Evolutionary conservation across 345 rosid genomes (phyloP).

Genomic region (Euphorbia tirucalli): DNA sequence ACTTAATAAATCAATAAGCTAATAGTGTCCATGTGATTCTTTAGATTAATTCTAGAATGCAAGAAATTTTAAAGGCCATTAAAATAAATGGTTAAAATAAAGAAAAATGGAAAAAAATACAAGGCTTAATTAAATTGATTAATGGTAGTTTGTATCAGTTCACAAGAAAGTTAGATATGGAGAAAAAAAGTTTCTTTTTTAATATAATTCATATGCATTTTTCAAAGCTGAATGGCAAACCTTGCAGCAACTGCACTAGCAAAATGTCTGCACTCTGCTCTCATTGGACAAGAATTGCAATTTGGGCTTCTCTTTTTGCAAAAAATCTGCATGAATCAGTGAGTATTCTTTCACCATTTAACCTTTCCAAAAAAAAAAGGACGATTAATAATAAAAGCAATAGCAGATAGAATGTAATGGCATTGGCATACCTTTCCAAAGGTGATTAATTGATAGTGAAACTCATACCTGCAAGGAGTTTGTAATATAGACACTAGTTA

Average conservation of each 20-base stretch:
- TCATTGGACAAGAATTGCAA: conserved; percentile 28
- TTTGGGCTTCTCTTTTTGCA: conserved; percentile 25
- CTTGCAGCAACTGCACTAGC: conserved; percentile 31
- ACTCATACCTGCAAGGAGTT: conserved; percentile 45
- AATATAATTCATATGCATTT: neutral
- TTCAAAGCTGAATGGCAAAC: conserved; percentile 1
- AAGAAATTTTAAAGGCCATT: no score
- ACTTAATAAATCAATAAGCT: no score
- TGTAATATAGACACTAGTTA: neutral
- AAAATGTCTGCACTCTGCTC: conserved; percentile 24
- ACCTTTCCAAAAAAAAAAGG: neutral
- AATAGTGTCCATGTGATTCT: no score
- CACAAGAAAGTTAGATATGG: no score
- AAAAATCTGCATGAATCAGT: conserved; percentile 17
- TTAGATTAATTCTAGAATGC: no score
- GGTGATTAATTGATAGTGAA: conserved; percentile 75
- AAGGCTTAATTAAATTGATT: no score
- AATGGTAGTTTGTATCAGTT: no score
- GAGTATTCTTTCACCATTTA: neutral
- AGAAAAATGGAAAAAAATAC: no score
- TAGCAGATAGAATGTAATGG: no score
- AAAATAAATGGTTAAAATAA: no score
- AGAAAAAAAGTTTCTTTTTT: no score
- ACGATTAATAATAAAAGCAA: neutral
- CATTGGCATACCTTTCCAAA: conserved; percentile 63